Evolutionary conservation across 1,284 basidiomycete species (phyloP), one percentile per base, ranked within the genome.

Genomic region (Cryptococcus sp.): DNA sequence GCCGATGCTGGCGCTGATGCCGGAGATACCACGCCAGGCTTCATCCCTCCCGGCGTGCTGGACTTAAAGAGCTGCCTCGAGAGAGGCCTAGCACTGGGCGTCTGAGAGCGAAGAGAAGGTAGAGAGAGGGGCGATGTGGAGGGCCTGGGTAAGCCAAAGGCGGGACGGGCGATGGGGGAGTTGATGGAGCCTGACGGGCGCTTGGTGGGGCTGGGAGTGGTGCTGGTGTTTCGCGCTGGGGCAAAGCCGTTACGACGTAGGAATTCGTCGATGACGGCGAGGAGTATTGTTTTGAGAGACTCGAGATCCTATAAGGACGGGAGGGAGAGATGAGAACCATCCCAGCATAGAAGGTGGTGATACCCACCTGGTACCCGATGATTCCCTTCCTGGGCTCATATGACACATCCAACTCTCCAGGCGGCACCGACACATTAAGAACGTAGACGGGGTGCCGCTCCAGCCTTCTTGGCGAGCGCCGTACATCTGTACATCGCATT

Each of bases 381-480:
- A 79, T 70, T 7, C 80, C 76, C 77, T 93, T 95, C 12, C 82
- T 78, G 15, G 91, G 89, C 61, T 89, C 88, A 23, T 91, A 70
- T 56, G 83, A 84, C 56, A 88, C 87, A 68, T 94, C 90, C 12
- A 94, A 79, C 33, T 85, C 78, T 18, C 79, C 75, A 1, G 83
- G 76, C 42, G 89, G 83, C 12, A 92, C 74, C 2, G 78, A 80
- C 50, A 95, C 68, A 68, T 88, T 86, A 33, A 96, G 79, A 28
- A 91, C 87, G 70, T 90, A 95, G 52, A 91, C 82, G 1, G 90
- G 85, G 66, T 83, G 83, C 70, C 84, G 85, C 68, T 91, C 89
- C 18, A 78, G 60, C 1, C 65, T 69, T 75, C 90, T 89, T 24
- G 89, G 87, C 23, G 89, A 88, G 21, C 86, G 81, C 50, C 87